Conservation (phyloP, 2,329 filamentous ascomycete species). For the Diaporthe sp. region DNA sequence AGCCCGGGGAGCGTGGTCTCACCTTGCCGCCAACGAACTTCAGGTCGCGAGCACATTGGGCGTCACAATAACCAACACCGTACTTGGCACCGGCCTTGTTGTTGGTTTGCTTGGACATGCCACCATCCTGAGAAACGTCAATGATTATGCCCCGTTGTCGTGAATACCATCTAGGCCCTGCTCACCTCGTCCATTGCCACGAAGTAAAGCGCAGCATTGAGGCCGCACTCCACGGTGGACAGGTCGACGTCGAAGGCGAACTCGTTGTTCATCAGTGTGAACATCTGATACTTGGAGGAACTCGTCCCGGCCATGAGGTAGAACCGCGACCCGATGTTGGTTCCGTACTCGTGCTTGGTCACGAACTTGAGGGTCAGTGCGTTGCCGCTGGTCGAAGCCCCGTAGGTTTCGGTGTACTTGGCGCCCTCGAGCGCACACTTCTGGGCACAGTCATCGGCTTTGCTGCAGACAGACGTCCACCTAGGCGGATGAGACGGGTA, state of each 20-base stretch:
- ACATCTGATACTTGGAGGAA: slow-evolving; percentile 65
- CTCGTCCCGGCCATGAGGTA: slow-evolving; percentile 67
- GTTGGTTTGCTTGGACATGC: slow-evolving; percentile 58
- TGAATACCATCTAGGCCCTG: slow-evolving; percentile 47
- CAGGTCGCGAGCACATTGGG: slow-evolving; percentile 61
- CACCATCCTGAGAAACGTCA: slow-evolving; percentile 51
- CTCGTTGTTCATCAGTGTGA: slow-evolving; percentile 30
- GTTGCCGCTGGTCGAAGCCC: slow-evolving; percentile 59
- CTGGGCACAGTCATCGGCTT: slow-evolving; percentile 52
- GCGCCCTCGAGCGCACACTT: slow-evolving; percentile 60
- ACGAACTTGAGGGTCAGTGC: slow-evolving; percentile 63
- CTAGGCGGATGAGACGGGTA: slow-evolving; percentile 45
- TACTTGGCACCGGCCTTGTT: slow-evolving; percentile 65
- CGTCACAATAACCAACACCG: slow-evolving; percentile 69
- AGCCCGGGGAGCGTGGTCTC: background rate
- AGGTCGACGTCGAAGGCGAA: slow-evolving; percentile 33
- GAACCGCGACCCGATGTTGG: slow-evolving; percentile 58
- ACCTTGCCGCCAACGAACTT: slow-evolving; percentile 64
- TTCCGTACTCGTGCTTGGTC: slow-evolving; percentile 56
- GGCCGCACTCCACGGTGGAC: slow-evolving; percentile 62
- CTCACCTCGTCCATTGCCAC: slow-evolving; percentile 59
- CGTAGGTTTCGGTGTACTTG: slow-evolving; percentile 58
- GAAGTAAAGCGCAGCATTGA: slow-evolving; percentile 76
- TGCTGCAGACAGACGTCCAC: slow-evolving; percentile 63
- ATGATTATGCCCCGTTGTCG: no score